A percentile compares a stretch with the other conserved stretches of the same genome.
Evolutionary conservation across 148 eudicot species (phyloP).

Genomic region (Chenopodium album): DNA sequence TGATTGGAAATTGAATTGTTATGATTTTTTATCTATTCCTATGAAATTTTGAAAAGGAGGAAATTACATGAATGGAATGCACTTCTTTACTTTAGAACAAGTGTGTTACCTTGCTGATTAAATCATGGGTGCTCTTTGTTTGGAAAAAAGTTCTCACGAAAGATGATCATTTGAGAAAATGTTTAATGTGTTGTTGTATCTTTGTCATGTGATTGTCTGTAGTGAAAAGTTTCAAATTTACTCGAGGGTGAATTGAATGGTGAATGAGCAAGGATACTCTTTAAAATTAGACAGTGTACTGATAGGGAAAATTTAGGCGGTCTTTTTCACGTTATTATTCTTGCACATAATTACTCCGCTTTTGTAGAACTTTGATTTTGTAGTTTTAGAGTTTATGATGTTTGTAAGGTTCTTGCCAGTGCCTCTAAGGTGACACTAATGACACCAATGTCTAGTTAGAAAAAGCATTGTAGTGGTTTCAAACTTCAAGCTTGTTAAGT

Average conservation of each 20-base stretch:
- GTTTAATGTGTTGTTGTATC: not conserved
- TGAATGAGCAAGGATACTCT: not conserved
- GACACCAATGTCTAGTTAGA: not conserved
- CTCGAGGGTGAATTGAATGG: not conserved
- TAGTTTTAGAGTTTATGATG: not conserved
- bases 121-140: not conserved
- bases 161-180: not conserved
- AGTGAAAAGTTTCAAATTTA: not conserved
- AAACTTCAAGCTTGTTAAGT: no score
- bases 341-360: not conserved
- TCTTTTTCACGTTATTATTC: not conserved
- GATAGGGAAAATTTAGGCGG: not conserved
- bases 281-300: no score
- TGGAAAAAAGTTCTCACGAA: not conserved
- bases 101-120: not conserved
- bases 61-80: no score
- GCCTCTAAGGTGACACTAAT: not conserved
- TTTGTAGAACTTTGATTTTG: not conserved
- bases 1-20: no score
- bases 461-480: not conserved
- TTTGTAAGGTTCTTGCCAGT: not conserved
- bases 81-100: no score
- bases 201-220: not conserved
- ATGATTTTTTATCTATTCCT: no score
- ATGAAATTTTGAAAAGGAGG: no score